These are phyloP conservation scores for Planoprotostelium fungivorum DNA, from an alignment of 78 protist genomes.

Conservation along the genomic window DNA sequence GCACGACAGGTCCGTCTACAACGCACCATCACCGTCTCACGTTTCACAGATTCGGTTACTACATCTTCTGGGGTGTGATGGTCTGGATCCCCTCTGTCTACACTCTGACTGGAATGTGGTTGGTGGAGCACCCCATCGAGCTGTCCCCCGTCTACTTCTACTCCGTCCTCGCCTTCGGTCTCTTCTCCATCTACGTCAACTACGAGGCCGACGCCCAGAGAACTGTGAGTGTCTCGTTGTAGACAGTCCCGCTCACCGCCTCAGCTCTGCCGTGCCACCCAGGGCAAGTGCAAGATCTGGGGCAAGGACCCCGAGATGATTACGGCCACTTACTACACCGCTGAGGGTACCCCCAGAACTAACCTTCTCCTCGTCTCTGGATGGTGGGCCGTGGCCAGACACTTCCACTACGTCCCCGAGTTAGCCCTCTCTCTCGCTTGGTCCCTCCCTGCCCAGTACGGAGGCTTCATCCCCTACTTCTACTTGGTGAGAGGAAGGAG, in stretches of 20 bases:
- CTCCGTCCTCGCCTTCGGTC: not conserved
- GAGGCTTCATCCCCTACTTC: constrained; percentile 67
- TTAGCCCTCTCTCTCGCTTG: constrained; percentile 35
- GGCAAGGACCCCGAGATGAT: constrained; percentile 32
- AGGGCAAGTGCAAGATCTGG: constrained; percentile 26
- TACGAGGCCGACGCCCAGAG: constrained; percentile 3
- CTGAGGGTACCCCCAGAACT: constrained; percentile 1
- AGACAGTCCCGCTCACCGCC: not conserved
- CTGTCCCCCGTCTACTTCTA: not conserved
- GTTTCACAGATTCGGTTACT: constrained; percentile 82
- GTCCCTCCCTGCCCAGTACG: constrained; percentile 47
- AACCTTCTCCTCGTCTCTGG: constrained; percentile 41
- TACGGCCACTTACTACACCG: constrained; percentile 5
- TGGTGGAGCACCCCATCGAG: constrained; percentile 22
- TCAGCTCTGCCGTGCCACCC: constrained; percentile 38
- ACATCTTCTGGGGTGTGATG: constrained; percentile 74
- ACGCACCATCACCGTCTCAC: no score
- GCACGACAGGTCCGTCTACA: no score
- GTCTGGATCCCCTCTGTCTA: constrained; percentile 79
- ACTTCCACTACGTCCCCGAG: constrained; percentile 87
- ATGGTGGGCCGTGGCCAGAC: constrained; percentile 88
- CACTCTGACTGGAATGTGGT: constrained; percentile 31
- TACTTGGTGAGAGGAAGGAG: constrained; percentile 34
- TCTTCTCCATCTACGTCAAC: constrained; percentile 11
- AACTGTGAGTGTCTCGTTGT: not conserved